phyloP scores from a whole-genome alignment of 2,329 filamentous ascomycete species.

The Exophiala oligosperma region DNA sequence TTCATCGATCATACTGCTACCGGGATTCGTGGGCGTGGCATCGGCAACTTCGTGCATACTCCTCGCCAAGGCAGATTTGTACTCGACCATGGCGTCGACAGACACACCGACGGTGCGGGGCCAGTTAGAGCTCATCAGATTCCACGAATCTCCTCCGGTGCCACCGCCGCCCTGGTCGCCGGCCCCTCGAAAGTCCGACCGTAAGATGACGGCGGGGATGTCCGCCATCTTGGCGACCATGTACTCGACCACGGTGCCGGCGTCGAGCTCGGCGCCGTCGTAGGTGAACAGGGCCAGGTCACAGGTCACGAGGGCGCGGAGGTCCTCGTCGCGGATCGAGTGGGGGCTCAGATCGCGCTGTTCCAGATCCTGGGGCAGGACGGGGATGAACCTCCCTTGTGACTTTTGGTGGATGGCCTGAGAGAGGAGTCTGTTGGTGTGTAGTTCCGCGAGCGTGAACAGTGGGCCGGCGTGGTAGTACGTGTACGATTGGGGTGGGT shows the following conservation, averaged over 20 bases:
- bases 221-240: constrained; percentile 31
- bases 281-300: constrained; percentile 30
- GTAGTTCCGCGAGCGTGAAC: constrained; percentile 30
- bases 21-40: constrained; percentile 1
- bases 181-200: constrained; percentile 29
- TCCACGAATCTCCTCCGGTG: constrained; percentile 28
- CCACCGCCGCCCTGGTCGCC: constrained; percentile 25
- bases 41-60: constrained; percentile 1
- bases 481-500: constrained; percentile 23
- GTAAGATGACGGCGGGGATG: constrained; percentile 28
- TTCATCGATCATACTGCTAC: constrained; percentile 20
- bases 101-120: constrained; percentile 24
- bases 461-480: constrained; percentile 31
- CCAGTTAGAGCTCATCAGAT: constrained; percentile 30
- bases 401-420: constrained; percentile 21
- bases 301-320: constrained; percentile 27
- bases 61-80: constrained; percentile 23
- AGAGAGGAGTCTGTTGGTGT: constrained; percentile 27
- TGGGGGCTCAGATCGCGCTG: constrained; percentile 28
- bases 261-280: constrained; percentile 29
- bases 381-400: constrained; percentile 25
- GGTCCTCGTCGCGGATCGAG: constrained; percentile 29
- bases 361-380: constrained; percentile 29
- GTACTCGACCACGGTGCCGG: constrained; percentile 31
- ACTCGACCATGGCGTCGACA: constrained; percentile 27